Percentiles rank a stretch among this genome's conserved stretches.
These are phyloP conservation scores for Talaromyces rugulosus DNA, from an alignment of 2,329 filamentous ascomycete genomes.

Conservation along the genomic window DNA sequence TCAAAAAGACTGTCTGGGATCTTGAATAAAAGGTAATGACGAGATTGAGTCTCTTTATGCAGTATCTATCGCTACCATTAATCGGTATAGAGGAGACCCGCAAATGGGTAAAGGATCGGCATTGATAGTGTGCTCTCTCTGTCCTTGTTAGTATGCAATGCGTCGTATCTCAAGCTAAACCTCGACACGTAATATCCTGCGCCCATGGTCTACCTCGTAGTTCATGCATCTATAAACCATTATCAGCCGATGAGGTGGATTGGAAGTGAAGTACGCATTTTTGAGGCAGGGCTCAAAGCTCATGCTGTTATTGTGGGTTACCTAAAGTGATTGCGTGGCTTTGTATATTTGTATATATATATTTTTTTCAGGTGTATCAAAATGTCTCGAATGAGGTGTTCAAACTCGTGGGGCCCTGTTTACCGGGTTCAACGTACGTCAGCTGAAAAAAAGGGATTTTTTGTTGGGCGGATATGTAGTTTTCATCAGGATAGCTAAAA, in stretches of 20 bases:
- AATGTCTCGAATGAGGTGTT: no score
- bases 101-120: no score
- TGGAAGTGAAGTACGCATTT: background rate
- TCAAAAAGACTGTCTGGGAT: background rate
- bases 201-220: background rate
- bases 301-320: background rate
- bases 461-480: no score
- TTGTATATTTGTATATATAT: no score
- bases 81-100: background rate
- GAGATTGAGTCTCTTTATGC: background rate
- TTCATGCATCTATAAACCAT: background rate
- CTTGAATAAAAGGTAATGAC: background rate
- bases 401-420: no score
- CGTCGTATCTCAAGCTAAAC: background rate
- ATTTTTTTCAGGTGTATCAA: no score
- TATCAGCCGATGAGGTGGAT: background rate
- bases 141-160: background rate
- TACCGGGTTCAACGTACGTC: no score
- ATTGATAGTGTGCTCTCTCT: background rate
- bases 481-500: no score
- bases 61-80: background rate
- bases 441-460: no score
- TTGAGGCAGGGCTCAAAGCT: background rate
- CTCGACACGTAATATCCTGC: background rate
- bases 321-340: no score